A percentile compares a stretch with the other conserved stretches of the same genome.
Evolutionary conservation across 352 stramenopile genomes (phyloP).

Genomic region (Aphanomyces invadans): DNA sequence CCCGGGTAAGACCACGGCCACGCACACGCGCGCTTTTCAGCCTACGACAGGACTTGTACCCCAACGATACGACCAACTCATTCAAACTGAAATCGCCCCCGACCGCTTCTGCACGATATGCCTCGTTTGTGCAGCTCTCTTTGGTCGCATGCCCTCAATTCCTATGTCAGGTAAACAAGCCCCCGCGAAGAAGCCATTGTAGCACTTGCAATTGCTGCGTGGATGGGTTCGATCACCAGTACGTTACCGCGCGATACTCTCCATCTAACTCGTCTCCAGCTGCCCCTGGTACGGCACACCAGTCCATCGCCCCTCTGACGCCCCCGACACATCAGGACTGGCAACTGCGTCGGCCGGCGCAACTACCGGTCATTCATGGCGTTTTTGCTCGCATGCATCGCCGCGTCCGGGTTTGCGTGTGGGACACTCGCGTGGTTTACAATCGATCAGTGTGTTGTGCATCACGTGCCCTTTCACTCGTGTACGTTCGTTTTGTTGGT

Average conservation of each 20-base stretch:
- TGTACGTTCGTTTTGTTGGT: neutral
- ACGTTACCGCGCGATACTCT: neutral
- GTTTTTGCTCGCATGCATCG: constrained; percentile 2
- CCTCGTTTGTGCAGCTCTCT: neutral
- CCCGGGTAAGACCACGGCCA: constrained; percentile 19
- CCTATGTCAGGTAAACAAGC: constrained; percentile 8
- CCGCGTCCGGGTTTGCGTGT: neutral
- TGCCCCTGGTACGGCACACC: constrained; percentile 24
- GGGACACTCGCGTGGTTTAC: neutral
- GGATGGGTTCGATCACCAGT: constrained; percentile 23
- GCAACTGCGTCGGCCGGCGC: constrained; percentile 20
- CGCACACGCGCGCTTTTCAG: neutral
- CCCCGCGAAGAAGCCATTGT: constrained; percentile 18
- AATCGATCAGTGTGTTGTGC: constrained; percentile 5
- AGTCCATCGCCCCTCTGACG: too few species aligned
- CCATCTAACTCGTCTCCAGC: neutral
- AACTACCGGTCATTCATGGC: constrained; percentile 18
- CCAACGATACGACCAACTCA: constrained; percentile 19
- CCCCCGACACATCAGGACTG: too few species aligned
- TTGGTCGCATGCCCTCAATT: neutral
- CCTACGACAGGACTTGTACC: constrained; percentile 7
- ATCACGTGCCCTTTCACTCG: neutral
- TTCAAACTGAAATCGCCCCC: neutral
- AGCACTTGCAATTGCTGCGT: constrained; percentile 19
- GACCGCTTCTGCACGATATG: constrained; percentile 17